These are phyloP conservation scores for Rhizophagus sp. DNA, from an alignment of 192 early-diverging fungal species.

Conservation along the genomic window DNA sequence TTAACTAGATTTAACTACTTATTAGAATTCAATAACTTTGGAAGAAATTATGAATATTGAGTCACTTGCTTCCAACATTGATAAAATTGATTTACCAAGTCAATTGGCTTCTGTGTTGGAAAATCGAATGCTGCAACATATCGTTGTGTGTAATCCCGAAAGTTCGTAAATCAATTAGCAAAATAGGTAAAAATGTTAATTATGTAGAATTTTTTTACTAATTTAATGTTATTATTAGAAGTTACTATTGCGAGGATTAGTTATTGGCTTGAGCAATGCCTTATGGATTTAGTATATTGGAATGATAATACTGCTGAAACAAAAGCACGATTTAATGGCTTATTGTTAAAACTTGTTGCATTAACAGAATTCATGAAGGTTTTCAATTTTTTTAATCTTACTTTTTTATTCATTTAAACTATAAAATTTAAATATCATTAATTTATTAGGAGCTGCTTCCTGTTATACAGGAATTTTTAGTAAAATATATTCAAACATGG, in stretches of 20 bases:
- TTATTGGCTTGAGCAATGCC: conserved; percentile 47
- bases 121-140: conserved; percentile 51
- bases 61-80: conserved; percentile 46
- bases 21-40: conserved; percentile 36
- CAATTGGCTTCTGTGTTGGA: conserved; percentile 49
- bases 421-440: background rate
- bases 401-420: background rate
- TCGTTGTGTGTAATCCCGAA: conserved; percentile 42
- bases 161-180: conserved; percentile 23
- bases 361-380: conserved; percentile 52
- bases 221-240: conserved; percentile 14
- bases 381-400: background rate
- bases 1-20: background rate
- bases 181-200: background rate
- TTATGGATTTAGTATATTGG: conserved; percentile 51
- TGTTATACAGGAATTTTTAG: conserved; percentile 50
- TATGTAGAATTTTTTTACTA: background rate
- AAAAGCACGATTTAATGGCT: conserved; percentile 30
- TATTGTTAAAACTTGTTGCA: conserved; percentile 40
- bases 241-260: conserved; percentile 43
- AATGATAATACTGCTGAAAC: conserved; percentile 37
- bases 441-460: conserved; percentile 46
- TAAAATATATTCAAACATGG: conserved; percentile 45
- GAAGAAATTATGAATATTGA: conserved; percentile 44
- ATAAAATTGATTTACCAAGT: conserved; percentile 48